These are phyloP conservation scores for Termitomyces sp. DNA, from an alignment of 768 basidiomycete species.

Conservation along the genomic window DNA sequence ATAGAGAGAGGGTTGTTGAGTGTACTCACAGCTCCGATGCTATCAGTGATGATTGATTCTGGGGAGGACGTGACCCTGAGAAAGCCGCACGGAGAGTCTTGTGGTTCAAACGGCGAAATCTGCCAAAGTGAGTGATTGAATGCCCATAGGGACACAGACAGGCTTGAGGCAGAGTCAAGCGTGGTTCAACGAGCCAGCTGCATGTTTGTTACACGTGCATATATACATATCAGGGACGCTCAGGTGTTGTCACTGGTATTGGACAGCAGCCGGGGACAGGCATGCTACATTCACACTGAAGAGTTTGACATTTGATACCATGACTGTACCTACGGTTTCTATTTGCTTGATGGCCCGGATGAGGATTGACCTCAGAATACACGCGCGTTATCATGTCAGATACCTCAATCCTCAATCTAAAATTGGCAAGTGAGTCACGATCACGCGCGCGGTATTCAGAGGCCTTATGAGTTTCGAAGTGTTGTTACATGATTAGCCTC, in stretches of 20 bases:
- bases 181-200: background rate
- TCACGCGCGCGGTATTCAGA: too few relatives aligned
- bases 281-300: too few relatives aligned
- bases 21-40: background rate
- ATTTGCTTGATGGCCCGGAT: too few relatives aligned
- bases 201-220: background rate
- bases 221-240: background rate
- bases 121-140: background rate
- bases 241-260: background rate
- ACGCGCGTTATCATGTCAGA: too few relatives aligned
- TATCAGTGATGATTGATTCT: background rate
- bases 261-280: background rate
- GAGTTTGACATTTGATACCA: too few relatives aligned
- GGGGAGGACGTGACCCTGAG: slow-evolving; percentile 2
- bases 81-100: background rate
- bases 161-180: background rate
- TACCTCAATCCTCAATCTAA: too few relatives aligned
- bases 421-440: too few relatives aligned
- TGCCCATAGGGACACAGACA: background rate
- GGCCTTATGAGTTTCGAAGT: too few relatives aligned
- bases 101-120: background rate
- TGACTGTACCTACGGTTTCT: too few relatives aligned
- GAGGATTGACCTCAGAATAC: too few relatives aligned
- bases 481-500: too few relatives aligned
- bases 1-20: background rate